These are phyloP conservation scores for Saccharomycopsis sp. DNA, from an alignment of 805 yeast species.

Conservation along the genomic window DNA sequence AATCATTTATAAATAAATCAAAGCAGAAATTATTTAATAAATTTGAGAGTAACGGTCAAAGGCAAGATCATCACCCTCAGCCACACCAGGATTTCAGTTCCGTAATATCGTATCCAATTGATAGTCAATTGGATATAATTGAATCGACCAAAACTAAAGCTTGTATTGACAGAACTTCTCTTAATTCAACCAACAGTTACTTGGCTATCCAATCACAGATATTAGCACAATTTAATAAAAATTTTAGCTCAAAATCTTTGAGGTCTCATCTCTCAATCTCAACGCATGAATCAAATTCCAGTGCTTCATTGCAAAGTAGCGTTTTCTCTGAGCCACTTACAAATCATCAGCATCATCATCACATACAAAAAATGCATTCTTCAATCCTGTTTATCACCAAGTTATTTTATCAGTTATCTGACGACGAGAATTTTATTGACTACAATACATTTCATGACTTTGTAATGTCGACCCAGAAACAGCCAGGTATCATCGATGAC, in stretches of 20 bases:
- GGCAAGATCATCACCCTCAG: too few species aligned
- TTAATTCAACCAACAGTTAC: too few species aligned
- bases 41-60: too few species aligned
- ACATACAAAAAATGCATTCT: neutral
- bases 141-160: too few species aligned
- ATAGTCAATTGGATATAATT: too few species aligned
- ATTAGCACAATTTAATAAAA: neutral
- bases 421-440: neutral
- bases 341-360: neutral
- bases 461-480: neutral
- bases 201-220: neutral
- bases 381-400: neutral
- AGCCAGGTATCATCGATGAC: neutral
- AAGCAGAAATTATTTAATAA: too few species aligned
- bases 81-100: too few species aligned
- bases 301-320: neutral
- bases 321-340: neutral
- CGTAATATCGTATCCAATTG: too few species aligned
- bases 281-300: constrained; percentile 1
- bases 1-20: too few species aligned
- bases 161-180: too few species aligned
- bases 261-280: neutral
- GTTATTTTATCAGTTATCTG: neutral
- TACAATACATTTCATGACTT: neutral
- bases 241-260: neutral